Evolutionary conservation across 2,329 filamentous ascomycete species (phyloP).

Genomic region (Arthrobotrys entomopaga): DNA sequence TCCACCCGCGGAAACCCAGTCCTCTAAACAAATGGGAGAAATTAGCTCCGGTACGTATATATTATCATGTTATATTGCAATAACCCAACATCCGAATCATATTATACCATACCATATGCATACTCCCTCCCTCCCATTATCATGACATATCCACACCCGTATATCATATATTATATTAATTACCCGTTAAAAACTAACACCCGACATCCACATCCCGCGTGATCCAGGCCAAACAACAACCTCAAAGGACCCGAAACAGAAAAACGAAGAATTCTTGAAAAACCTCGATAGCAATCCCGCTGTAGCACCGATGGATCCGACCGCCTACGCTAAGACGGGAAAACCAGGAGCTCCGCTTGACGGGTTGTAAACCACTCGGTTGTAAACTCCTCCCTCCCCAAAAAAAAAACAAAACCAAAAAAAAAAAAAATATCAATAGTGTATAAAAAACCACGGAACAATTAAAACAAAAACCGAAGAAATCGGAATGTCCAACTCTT

Average conservation of each 20-base stretch:
- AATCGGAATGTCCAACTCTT: too few relatives aligned
- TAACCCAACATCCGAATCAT: neutral
- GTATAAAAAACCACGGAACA: too few relatives aligned
- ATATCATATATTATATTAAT: too few relatives aligned
- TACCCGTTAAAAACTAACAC: too few relatives aligned
- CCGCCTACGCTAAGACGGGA: slow-evolving; percentile 38
- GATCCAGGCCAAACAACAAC: slow-evolving; percentile 32
- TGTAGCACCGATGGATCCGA: slow-evolving; percentile 39
- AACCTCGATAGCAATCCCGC: slow-evolving; percentile 31
- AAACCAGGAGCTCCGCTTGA: slow-evolving; percentile 37
- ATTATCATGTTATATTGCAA: neutral
- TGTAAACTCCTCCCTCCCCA: too few relatives aligned
- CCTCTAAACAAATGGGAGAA: slow-evolving; percentile 31
- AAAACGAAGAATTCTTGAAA: slow-evolving; percentile 37
- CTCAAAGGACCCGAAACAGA: slow-evolving; percentile 16
- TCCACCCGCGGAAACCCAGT: slow-evolving; percentile 40
- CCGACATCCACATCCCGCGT: too few relatives aligned
- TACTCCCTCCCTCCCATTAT: too few relatives aligned
- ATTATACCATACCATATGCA: too few relatives aligned
- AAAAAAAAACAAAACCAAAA: too few relatives aligned
- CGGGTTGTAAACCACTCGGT: slow-evolving; percentile 34
- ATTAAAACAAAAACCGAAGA: too few relatives aligned
- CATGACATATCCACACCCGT: too few relatives aligned
- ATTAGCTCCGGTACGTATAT: slow-evolving; percentile 28
- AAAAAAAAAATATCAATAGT: too few relatives aligned